Evolutionary conservation across 73 alveolate species (phyloP), one percentile per base, ranked within the genome.

Genomic region (Paramecium primaurelia): DNA sequence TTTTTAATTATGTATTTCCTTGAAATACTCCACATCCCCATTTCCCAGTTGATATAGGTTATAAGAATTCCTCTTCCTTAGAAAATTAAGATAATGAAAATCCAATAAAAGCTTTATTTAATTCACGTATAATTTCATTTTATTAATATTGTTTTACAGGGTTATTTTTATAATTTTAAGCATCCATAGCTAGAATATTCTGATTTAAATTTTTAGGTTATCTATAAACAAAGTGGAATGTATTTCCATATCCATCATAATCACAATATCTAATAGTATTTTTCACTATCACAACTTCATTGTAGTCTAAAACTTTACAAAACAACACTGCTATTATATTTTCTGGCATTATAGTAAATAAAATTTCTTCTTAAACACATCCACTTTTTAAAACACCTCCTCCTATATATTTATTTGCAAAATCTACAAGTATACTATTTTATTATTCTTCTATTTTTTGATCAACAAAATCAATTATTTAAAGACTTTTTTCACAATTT

Each of bases 391-490:
- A 90, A 8, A 95, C 98, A 8, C 99, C 99, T 44, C 99, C 99
- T 22, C 99, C 99, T 8, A 98, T 95, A 93, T 93, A 98, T 77
- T 92, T 88, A 92, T 98, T 98, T 34, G 99, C 99, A 91, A 98
- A 98, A 92, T 98, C 99, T 44, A 95, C 95, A 37, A 94, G 36
- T 1, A 60, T 28, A 69, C 69, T 28, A 25, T 85, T 86, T 28
- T 88, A 3, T 38, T 60, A 25, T 5, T 58, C 71, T 84, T 92
- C 95, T 10, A 59, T 86, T 12, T 18, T 1, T 26, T 42, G 0
- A 9, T 44, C 58, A 20, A 6, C 12, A 26, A 80, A 42, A 20
- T 44, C 47, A 25, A 80, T 45, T 18, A 6, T 22, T 80, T 26
- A 14, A 12, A 80, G 58, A 11, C 9, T 34, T 20, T 18, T 47